Evolutionary conservation across 441 rosid genomes (phyloP).

Genomic region (Cnidoscolus chayamansa): DNA sequence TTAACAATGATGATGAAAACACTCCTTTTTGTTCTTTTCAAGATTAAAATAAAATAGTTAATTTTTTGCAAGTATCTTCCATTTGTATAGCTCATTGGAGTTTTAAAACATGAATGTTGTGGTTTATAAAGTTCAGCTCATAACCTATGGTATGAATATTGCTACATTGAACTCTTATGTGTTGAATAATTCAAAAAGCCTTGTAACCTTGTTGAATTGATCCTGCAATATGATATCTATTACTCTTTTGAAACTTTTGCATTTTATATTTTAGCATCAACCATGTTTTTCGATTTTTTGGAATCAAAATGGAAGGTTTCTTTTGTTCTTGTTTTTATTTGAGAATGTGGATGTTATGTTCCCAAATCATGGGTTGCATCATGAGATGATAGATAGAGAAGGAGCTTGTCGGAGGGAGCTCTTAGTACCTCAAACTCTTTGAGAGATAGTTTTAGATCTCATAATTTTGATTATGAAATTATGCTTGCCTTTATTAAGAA

Average conservation of each 20-base stretch:
- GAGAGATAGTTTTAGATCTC: too few species aligned
- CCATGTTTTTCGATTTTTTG: neutral
- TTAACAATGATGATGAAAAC: neutral
- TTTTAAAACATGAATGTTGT: neutral
- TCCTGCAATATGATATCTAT: neutral
- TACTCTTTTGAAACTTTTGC: neutral
- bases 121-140: neutral
- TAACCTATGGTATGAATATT: neutral
- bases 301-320: too few species aligned
- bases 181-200: neutral
- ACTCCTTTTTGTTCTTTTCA: neutral
- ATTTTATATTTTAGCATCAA: neutral
- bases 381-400: too few species aligned
- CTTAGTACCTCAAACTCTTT: too few species aligned
- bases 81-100: neutral
- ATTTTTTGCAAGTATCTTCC: neutral
- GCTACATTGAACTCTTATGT: neutral
- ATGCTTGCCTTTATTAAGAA: too few species aligned
- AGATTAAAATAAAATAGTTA: neutral
- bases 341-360: neutral
- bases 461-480: too few species aligned
- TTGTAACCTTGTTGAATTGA: neutral
- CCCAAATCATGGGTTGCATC: too few species aligned
- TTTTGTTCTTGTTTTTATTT: neutral
- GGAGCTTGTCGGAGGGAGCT: too few species aligned